Conservation (phyloP, 116 monocot genomes). For the Cymodocea nodosa region DNA sequence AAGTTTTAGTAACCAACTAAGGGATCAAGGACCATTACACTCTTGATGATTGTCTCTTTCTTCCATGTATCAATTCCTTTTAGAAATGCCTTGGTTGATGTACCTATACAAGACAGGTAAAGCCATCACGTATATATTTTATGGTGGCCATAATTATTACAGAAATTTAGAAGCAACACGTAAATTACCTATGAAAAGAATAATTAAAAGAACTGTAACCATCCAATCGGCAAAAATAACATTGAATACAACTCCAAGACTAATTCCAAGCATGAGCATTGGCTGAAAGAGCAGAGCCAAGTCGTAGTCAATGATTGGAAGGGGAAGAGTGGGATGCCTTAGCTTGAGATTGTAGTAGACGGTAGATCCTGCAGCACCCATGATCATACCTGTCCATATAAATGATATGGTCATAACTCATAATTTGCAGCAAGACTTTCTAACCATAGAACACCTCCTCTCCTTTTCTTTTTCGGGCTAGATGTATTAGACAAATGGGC, state of each 20-base stretch:
- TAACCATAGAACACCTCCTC: neutral
- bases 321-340: conserved; percentile 65
- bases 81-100: conserved; percentile 79
- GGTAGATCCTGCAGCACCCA: conserved; percentile 80
- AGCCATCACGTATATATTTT: neutral
- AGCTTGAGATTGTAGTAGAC: conserved; percentile 82
- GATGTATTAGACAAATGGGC: too few species aligned
- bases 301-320: conserved; percentile 86
- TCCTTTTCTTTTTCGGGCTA: neutral
- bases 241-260: conserved; percentile 80
- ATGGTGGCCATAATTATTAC: too few species aligned
- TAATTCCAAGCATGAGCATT: conserved; percentile 90
- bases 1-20: neutral
- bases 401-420: conserved; percentile 3
- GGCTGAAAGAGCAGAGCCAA: conserved; percentile 79
- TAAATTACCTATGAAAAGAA: conserved; percentile 56
- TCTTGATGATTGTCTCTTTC: conserved; percentile 77
- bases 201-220: conserved; percentile 74
- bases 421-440: neutral
- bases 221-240: conserved; percentile 89
- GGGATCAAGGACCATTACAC: conserved; percentile 16
- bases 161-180: neutral
- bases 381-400: conserved; percentile 62
- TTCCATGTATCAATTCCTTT: conserved; percentile 83
- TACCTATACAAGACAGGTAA: conserved; percentile 22